Base-by-base conservation (phyloP, 805 yeast species). In the Pichia nakasei region DNA sequence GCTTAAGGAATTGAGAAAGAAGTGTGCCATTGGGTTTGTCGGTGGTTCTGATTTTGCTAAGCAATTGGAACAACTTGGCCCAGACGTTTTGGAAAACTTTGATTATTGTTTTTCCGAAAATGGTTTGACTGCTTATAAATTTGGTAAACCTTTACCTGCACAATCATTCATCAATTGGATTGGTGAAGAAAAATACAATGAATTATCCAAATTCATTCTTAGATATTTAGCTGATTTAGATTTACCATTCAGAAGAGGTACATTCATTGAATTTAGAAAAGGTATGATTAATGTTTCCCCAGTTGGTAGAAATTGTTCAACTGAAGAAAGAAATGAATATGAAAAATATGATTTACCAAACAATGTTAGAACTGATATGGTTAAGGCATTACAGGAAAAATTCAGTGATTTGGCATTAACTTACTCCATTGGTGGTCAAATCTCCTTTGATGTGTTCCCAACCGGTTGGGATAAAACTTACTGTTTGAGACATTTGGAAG, bases 381-480 rank as follows among this genome's bases (percentile, higher is more conserved):
- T 93, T 51, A 70, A 68, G 43, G 96, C 95, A 42, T 76, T 93
- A 62, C 85, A 76, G 69, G 76, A 78, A 62, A 77, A 80, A 60
- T 93, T 93, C 75, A 67, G 91, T 46, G 91, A 89, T 67, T 73
- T 73, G 59, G 84, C 82, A 45, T 76, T 93, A 62, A 91, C 97
- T 54, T 93, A 84, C 77, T 93, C 98, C 48, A 93, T 93, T 53
- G 99, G 99, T 67, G 99, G 99, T 57, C 97, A 93, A 76, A 93
- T 93, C 66, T 91, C 97, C 31, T 93, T 93, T 60, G 99, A 93
- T 61, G 97, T 93, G 52, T 93, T 93, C 91, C 99, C 99, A 73
- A 86, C 96, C 52, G 98, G 99, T 62, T 93, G 99, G 99, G 99
- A 93, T 70, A 93, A 93, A 79, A 93, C 99, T 50, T 93, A 91